Conservation (phyloP, 1,284 basidiomycete genomes). For the Apiotrichum siamense region DNA sequence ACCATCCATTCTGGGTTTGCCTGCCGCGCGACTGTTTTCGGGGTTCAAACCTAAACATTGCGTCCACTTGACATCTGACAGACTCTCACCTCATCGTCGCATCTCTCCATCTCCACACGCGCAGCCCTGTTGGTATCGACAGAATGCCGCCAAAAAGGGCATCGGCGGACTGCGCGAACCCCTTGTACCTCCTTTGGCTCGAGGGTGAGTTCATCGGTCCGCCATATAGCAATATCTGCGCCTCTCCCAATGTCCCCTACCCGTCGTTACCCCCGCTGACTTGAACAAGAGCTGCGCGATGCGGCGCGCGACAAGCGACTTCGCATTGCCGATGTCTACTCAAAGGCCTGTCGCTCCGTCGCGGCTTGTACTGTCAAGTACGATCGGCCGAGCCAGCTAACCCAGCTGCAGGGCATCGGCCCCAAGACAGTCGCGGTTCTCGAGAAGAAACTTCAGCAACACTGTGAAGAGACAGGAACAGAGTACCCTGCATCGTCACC, state of each 20-base stretch:
- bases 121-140: no score
- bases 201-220: conserved; percentile 40
- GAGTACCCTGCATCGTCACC: conserved; percentile 20
- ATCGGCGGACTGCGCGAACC: no score
- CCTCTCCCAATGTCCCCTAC: neutral
- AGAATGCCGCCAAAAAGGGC: no score
- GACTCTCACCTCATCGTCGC: no score
- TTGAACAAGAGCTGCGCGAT: conserved; percentile 34
- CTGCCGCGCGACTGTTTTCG: no score
- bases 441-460: conserved; percentile 32
- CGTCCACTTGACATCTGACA: no score
- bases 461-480: conserved; percentile 34
- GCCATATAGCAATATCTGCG: neutral
- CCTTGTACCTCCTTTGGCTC: no score
- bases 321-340: conserved; percentile 36
- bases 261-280: neutral
- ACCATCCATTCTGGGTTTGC: no score
- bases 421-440: conserved; percentile 36
- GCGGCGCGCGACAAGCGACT: conserved; percentile 32
- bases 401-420: conserved; percentile 36
- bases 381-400: conserved; percentile 33
- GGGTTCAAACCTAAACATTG: no score
- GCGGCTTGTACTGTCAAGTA: conserved; percentile 39
- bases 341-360: conserved; percentile 37
- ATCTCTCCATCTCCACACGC: no score